Conservation (phyloP, 768 basidiomycete genomes). For the Pholiota conissans region DNA sequence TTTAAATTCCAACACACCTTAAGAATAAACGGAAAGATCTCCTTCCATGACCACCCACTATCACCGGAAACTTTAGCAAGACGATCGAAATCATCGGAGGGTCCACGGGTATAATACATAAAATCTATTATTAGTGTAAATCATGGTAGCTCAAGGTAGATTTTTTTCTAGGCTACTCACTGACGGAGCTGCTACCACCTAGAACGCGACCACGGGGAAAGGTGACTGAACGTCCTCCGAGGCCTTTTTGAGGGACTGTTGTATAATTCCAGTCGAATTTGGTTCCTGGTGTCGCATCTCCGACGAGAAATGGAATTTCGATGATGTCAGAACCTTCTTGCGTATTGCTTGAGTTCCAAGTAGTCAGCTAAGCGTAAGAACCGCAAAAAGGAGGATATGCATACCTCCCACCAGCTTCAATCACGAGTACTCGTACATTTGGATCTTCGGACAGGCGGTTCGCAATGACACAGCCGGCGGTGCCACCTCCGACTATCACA, state of each 20-base stretch:
- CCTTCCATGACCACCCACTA: slow-evolving; percentile 35
- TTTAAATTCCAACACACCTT: slow-evolving; percentile 22
- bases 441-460: slow-evolving; percentile 34
- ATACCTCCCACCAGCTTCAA: slow-evolving; percentile 30
- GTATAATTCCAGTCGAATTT: slow-evolving; percentile 30
- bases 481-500: slow-evolving; percentile 31
- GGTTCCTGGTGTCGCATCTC: slow-evolving; percentile 9
- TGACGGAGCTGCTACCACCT: slow-evolving; percentile 27
- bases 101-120: slow-evolving; percentile 34
- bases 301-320: slow-evolving; percentile 11
- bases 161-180: slow-evolving; percentile 10
- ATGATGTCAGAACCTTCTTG: slow-evolving; percentile 4
- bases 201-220: slow-evolving; percentile 27
- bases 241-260: slow-evolving; percentile 21
- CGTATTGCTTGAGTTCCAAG: slow-evolving; percentile 1
- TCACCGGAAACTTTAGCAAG: slow-evolving; percentile 31
- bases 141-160: neutral
- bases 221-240: slow-evolving; percentile 20
- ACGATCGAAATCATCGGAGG: slow-evolving; percentile 27
- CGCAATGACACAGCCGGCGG: slow-evolving; percentile 32
- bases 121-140: slow-evolving; percentile 19
- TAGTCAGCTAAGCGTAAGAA: neutral
- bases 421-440: slow-evolving; percentile 25
- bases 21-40: slow-evolving; percentile 27
- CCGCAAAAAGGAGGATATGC: neutral